Evolutionary conservation across 768 basidiomycete genomes (phyloP).

Genomic region (Suillus subluteus): DNA sequence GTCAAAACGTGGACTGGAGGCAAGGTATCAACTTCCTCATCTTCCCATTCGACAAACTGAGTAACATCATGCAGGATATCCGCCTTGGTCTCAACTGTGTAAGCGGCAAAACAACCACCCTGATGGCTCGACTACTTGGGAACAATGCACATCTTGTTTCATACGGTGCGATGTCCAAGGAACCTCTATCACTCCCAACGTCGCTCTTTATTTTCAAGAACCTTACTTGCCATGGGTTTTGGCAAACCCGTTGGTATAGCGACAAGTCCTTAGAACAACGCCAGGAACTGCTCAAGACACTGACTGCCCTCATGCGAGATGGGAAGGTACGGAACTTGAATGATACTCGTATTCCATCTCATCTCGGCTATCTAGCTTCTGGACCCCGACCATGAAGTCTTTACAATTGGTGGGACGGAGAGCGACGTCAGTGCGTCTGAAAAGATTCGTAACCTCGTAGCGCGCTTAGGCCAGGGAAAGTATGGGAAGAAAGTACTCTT

Average conservation of each 20-base stretch:
- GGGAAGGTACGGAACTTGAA: constrained; percentile 48
- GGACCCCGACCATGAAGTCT: constrained; percentile 70
- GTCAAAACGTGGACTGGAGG: constrained; percentile 68
- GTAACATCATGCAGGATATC: constrained; percentile 35
- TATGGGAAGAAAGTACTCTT: constrained; percentile 56
- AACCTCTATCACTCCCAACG: constrained; percentile 75
- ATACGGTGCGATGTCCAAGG: constrained; percentile 90
- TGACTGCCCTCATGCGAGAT: constrained; percentile 56
- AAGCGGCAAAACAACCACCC: constrained; percentile 66
- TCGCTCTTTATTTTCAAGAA: constrained; percentile 87
- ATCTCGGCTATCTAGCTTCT: constrained; percentile 51
- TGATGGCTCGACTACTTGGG: constrained; percentile 72
- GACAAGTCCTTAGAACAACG: constrained; percentile 52
- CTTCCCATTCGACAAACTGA: constrained; percentile 15
- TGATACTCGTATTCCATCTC: neutral
- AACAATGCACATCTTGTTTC: constrained; percentile 76
- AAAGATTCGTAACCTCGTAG: constrained; percentile 39
- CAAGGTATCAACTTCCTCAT: constrained; percentile 45
- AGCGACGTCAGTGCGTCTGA: constrained; percentile 42
- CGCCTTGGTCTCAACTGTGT: constrained; percentile 60
- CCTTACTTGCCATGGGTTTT: constrained; percentile 75
- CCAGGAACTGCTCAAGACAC: constrained; percentile 49
- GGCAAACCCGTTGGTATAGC: constrained; percentile 76
- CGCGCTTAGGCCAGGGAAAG: constrained; percentile 38
- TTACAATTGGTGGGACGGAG: constrained; percentile 49